Evolutionary conservation across 345 rosid species (phyloP), one percentile per base, ranked within the genome.

Genomic region (Arabidopsis thaliana): DNA sequence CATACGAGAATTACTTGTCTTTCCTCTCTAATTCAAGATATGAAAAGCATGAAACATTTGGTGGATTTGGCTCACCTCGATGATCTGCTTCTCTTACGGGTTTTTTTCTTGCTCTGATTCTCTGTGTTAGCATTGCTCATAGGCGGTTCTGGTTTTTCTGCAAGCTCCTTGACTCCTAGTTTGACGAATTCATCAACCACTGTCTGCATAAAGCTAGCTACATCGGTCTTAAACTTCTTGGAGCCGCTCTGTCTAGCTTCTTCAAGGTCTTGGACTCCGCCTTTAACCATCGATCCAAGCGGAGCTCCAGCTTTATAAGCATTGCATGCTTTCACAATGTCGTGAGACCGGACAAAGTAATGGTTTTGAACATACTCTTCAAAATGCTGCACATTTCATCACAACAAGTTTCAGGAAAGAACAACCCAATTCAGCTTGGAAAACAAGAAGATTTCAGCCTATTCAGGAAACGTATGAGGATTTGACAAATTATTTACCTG

Each of bases 251-350:
- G 71, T 59, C 79, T 81, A 28, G 81, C 85, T 67, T 79, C 85
- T 7, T 87, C 87, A 28, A 86, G 80, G 34, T 87, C 89, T 77
- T 83, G 96, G 59, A 86, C 86, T 6, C 94, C 89, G 12, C 96
- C 93, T 73, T 79, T 86, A 30, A 84, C 85, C 28, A 85, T 76
- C 50, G 83, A 84, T 16, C 89, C 97, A 8, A 91, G 32, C 32
- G 85, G 87, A 67, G 91, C 93, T 50, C 96, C 98, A 2, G 81
- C 88, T 79, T 65, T 75, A 77, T 93, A 88, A 9, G 91, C 93
- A 69, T 86, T 85, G 52, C 98, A 88, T 5, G 96, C 94, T 57
- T 81, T 81, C 55, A 89, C 71, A 58, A 91, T 91, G 70, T 84
- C 93, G 51, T 56, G 75, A 40, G 91, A 88, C 34, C 77, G 79